A percentile compares a stretch with the other conserved stretches of the same genome.
Conservation (phyloP, 225 moss, liverwort and hornwort genomes). For the Lunularia cruciata region DNA sequence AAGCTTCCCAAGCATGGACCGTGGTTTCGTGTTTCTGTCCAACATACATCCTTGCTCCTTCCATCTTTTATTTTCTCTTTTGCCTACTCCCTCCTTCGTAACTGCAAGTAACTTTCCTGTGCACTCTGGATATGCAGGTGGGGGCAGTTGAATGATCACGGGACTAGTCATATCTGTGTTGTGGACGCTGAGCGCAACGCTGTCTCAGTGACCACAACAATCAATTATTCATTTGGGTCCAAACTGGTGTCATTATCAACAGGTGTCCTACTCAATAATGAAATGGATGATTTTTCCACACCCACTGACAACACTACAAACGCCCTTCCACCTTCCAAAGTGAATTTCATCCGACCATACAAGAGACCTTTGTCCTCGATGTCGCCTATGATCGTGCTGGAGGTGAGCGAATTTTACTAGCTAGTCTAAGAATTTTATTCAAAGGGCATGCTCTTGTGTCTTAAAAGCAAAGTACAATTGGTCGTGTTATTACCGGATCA, state of each 20-base stretch:
- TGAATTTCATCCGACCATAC: slow-evolving; percentile 63
- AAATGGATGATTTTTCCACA: slow-evolving; percentile 82
- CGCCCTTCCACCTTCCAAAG: slow-evolving; percentile 52
- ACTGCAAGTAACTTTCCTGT: neutral
- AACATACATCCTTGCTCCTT: too few relatives aligned
- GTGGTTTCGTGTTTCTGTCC: too few relatives aligned
- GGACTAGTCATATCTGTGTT: slow-evolving; percentile 75
- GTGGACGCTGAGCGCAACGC: slow-evolving; percentile 67
- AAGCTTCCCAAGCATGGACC: neutral
- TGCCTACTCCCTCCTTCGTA: too few relatives aligned
- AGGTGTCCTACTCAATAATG: slow-evolving; percentile 70
- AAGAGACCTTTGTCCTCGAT: slow-evolving; percentile 83
- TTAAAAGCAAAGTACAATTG: too few relatives aligned
- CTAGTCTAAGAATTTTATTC: too few relatives aligned
- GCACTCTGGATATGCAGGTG: slow-evolving; percentile 42
- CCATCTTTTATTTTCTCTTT: neutral
- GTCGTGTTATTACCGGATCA: too few relatives aligned
- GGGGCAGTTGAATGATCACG: slow-evolving; percentile 58
- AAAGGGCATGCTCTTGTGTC: too few relatives aligned
- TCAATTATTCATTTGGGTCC: slow-evolving; percentile 67
- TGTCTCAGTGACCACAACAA: slow-evolving; percentile 68
- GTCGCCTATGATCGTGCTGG: slow-evolving; percentile 71
- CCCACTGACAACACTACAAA: slow-evolving; percentile 35
- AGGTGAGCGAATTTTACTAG: too few relatives aligned
- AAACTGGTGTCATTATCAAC: slow-evolving; percentile 60